A percentile compares a stretch with the other conserved stretches of the same genome.
phyloP scores from a whole-genome alignment of 2,329 filamentous ascomycete species.

The Ceratocystis cubensis region DNA sequence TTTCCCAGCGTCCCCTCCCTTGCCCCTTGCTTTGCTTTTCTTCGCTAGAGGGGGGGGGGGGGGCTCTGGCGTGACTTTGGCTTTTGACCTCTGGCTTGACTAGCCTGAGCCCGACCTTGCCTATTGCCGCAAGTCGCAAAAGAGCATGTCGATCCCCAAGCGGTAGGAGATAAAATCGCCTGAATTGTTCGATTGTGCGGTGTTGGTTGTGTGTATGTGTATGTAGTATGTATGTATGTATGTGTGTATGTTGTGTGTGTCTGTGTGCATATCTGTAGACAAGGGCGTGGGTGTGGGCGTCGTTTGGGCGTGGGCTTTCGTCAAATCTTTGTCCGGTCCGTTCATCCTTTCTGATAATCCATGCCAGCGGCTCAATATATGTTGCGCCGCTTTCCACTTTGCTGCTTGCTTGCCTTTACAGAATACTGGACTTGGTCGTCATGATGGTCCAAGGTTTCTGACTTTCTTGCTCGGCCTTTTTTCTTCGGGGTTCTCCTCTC shows the following conservation, averaged over 20 bases:
- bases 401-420: slow-evolving; percentile 1
- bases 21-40: slow-evolving; percentile 8
- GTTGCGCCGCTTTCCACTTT: slow-evolving; percentile 9
- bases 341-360: slow-evolving; percentile 10
- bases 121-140: background rate
- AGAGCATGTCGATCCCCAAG: background rate
- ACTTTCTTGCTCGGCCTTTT: slow-evolving; percentile 2
- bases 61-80: background rate
- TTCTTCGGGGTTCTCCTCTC: background rate
- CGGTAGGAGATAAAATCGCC: background rate
- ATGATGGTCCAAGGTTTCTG: background rate
- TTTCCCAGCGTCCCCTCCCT: background rate
- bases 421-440: background rate
- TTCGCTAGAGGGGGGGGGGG: background rate
- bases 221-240: background rate
- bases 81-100: background rate
- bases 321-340: background rate
- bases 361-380: slow-evolving; percentile 11
- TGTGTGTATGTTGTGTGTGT: background rate
- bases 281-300: background rate
- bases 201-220: background rate
- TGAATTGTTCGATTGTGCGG: background rate
- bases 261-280: too few relatives aligned
- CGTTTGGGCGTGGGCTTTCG: background rate
- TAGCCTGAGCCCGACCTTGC: background rate